Percentiles rank a stretch among this genome's conserved stretches.
Conservation (phyloP, 2,329 filamentous ascomycete genomes). For the Rhinocladiella mackenziei region DNA sequence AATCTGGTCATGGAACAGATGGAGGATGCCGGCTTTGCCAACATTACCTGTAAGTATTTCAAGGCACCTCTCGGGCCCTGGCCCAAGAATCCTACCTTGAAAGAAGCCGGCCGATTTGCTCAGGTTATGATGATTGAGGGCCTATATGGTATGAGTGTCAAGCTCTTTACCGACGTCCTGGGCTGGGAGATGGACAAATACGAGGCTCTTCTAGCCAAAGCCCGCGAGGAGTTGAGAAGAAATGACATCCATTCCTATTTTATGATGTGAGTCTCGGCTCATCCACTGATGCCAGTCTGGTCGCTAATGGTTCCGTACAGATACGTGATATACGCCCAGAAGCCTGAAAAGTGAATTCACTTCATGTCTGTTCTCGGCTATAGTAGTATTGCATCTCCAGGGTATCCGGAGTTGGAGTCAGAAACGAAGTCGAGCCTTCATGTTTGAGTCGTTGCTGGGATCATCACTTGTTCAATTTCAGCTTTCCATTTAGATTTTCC, state of each 20-base stretch:
- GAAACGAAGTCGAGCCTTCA: too few relatives aligned
- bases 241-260: constrained; percentile 21
- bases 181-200: constrained; percentile 31
- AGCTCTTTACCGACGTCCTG: constrained; percentile 30
- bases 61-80: constrained; percentile 32
- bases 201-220: constrained; percentile 26
- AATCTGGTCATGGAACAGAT: constrained; percentile 20
- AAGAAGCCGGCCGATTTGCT: constrained; percentile 31
- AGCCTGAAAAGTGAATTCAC: too few relatives aligned
- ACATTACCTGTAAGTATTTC: constrained; percentile 23
- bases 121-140: constrained; percentile 29
- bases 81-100: constrained; percentile 32
- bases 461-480: too few relatives aligned
- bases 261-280: constrained; percentile 18
- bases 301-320: too few relatives aligned
- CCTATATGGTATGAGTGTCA: constrained; percentile 30
- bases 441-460: too few relatives aligned
- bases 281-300: too few relatives aligned
- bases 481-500: too few relatives aligned
- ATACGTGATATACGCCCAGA: too few relatives aligned
- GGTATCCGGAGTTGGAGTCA: too few relatives aligned
- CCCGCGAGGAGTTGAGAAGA: constrained; percentile 25
- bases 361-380: too few relatives aligned
- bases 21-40: constrained; percentile 28
- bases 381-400: too few relatives aligned